Base-by-base conservation (phyloP, 805 yeast species). In the Lachancea mirantina region DNA sequence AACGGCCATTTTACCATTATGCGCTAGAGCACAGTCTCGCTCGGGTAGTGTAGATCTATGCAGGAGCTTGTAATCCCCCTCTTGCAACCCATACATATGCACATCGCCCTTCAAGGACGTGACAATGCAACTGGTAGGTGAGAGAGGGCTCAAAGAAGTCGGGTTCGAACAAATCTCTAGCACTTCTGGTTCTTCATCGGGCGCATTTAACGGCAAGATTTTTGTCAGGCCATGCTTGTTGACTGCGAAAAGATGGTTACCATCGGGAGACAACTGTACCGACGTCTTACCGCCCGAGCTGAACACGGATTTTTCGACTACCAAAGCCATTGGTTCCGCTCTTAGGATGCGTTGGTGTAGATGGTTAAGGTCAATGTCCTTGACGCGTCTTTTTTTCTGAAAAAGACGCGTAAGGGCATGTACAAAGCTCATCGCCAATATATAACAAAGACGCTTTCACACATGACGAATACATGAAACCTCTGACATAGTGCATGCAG, bases 181-280 rank as follows among this genome's bases (percentile, higher is more conserved):
- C 5, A 78, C 67, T 17, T 64, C 71, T 3, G 85, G 84, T 49
- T 78, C 84, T 32, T 70, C 64, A 28, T 74, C 74, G 1, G 73
- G 68, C 16, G 65, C 64, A 27, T 59, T 50, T 9, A 65, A 41
- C 34, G 67, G 61, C 42, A 76, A 66, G 11, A 74, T 61, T 50
- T 76, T 78, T 22, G 70, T 52, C 15, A 76, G 49, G 1, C 81
- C 78, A 19, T 61, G 64, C 40, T 72, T 65, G 38, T 73, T 75
- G n/a, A 72, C 75, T 3, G 68, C 74, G 20, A 67, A 58, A 3
- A 76, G 49, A n/a, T 44, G 61, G 33, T 48, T 52, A 18, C 50
- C 52, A 22, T 49, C 49, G 2, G 49, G 25, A 4, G 50, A 45
- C 15, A 52, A 21, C 8, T 49, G 30, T 5, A 52, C 38, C 17